Base-by-base conservation (phyloP, 768 basidiomycete genomes). In the Hydnomerulius pinastri region DNA sequence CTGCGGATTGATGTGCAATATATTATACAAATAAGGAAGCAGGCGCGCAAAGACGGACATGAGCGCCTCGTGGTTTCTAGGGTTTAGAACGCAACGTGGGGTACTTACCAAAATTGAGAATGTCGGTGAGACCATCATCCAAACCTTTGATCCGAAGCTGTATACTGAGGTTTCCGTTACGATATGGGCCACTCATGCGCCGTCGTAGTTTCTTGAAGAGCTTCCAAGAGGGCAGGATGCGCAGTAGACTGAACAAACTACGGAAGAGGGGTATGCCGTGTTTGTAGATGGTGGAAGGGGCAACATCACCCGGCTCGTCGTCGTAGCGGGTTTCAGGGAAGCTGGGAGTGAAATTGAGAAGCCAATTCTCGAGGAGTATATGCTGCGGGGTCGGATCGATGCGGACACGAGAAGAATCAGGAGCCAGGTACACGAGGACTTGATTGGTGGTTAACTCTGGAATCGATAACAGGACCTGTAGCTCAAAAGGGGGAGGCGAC, bases 261-360 rank as follows among this genome's bases (percentile, higher is more conserved):
- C 90, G 79, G 72, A 92, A 92, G 17, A 91, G 77, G 27, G 87
- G 79, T 60, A 92, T 92, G 29, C 86, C 83, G 58, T 91, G 85
- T 68, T 92, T 92, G 78, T 92, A 92, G 46, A 90, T 85, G 11
- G 85, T 87, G 0, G 90, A 78, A 29, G 86, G 81, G 12, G 83
- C 80, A 32, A 86, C 74, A 51, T 86, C 85, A 42, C 67, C 57
- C 37, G 51, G 57, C 48, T 64, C 64, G 38, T 64, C 59, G 40
- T 64, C 58, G 11, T 55, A 46, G n/a, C 56, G 54, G 9, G 49
- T 18, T 35, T 48, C 47, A 38, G 33, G 50, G 53, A 43, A 51
- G 43, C 23, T 54, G 41, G 50, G 69, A 65, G 65, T 49, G 58
- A 85, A 83, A 33, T 62, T 67, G 51, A 91, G 73, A 17, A 74